Base-by-base conservation (phyloP, 139 green algal genomes). In the Tetradesmus obliquus region DNA sequence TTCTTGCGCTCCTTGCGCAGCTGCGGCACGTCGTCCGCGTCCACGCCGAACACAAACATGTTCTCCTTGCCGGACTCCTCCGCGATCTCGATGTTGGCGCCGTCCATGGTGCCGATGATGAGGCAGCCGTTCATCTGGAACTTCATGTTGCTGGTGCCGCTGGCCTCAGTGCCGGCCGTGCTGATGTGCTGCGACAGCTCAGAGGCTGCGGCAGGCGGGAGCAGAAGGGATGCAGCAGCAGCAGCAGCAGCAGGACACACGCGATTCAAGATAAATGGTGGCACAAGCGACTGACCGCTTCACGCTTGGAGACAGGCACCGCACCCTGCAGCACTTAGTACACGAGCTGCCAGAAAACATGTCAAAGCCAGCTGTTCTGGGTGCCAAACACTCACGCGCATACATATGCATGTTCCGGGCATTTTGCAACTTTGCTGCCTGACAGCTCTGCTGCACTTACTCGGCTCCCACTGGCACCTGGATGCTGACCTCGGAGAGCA, bases 101-200 rank as follows among this genome's bases (percentile, higher is more conserved):
- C 98, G 88, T 99, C 98, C 97, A 98, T 97, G 85, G 98, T 99
- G 91, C 98, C 98, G 53, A 99, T 95, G 92, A 99, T 97, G 84
- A 99, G 96, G 55, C 92, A 96, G 89, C 98, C 98, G 93, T 99
- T 99, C 97, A 99, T 99, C 90, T 96, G 96, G 95, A 99, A 99
- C 97, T 99, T 99, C 98, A 99, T 99, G 96, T 99, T 99, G 92
- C 92, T 96, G 3, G 98, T 99, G 84, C 98, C 98, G 51, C 93
- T 97, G 7, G 98, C 98, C 95, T 99, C 98, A 81, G 98, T 99
- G 93, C 98, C 98, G 3, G 98, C 98, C 17, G 98, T 99, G 93
- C 86, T 96, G 95, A 99, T 99, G 95, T 99, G 98, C 97, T 99
- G 97, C 22, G 91, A 97, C 69, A 99, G 95, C 83, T 94, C 83